A percentile compares a stretch with the other conserved stretches of the same genome.
These are phyloP conservation scores for Citrus australasica DNA, from an alignment of 345 rosid species.

Conservation along the genomic window DNA sequence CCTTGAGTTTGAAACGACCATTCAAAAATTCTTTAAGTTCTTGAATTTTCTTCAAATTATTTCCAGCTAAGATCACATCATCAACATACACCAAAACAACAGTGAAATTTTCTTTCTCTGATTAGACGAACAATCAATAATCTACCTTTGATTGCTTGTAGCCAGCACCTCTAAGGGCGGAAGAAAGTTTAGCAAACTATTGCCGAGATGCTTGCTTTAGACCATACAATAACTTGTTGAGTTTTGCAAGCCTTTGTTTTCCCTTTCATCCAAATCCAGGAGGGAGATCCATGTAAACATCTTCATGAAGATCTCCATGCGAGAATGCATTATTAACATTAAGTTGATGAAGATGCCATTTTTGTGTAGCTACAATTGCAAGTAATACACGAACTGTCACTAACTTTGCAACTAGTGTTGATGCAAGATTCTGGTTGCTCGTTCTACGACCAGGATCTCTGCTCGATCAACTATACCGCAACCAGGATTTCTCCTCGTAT, in stretches of 20 bases:
- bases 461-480: too few relatives aligned
- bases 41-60: background rate
- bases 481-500: too few relatives aligned
- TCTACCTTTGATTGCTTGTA: background rate
- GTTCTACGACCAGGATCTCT: too few relatives aligned
- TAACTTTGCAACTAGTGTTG: too few relatives aligned
- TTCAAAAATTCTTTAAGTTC: background rate
- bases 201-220: background rate
- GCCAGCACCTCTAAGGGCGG: background rate
- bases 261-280: background rate
- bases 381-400: too few relatives aligned
- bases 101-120: background rate
- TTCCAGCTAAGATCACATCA: background rate
- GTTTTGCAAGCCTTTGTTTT: background rate
- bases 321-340: constrained; percentile 1
- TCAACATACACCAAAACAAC: background rate
- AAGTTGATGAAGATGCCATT: background rate
- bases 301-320: background rate
- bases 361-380: background rate
- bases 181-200: background rate
- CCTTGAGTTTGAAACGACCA: background rate
- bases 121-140: too few relatives aligned
- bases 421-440: too few relatives aligned
- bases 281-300: background rate
- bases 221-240: background rate